Percentiles rank a stretch among this genome's conserved stretches.
Conservation (phyloP, 148 eudicot genomes). For the Heliamphora exappendiculata region DNA sequence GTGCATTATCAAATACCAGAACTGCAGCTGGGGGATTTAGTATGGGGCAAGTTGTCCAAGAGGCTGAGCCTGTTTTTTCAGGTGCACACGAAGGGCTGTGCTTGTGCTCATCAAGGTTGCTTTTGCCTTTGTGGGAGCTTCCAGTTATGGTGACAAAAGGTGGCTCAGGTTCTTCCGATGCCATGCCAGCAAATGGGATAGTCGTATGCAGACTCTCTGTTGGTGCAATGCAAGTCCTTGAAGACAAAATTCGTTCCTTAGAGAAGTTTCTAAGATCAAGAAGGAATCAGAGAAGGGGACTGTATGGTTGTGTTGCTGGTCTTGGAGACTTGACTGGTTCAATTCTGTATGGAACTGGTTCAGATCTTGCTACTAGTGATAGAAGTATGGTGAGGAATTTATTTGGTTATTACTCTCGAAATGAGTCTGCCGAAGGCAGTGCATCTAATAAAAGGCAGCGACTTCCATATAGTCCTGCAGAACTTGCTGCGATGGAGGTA, state of each 20-base stretch:
- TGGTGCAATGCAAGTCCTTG: conserved; percentile 81
- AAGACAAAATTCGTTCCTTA: conserved; percentile 78
- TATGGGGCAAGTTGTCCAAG: conserved; percentile 99
- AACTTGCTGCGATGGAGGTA: conserved; percentile 95
- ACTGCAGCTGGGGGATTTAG: conserved; percentile 87
- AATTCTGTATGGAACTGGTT: conserved; percentile 58
- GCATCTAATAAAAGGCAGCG: conserved; percentile 78
- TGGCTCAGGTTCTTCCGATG: conserved; percentile 42
- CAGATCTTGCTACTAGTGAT: conserved; percentile 61
- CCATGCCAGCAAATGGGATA: conserved; percentile 36
- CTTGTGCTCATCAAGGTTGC: conserved; percentile 89
- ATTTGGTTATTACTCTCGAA: conserved; percentile 64
- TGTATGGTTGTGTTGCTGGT: conserved; percentile 88
- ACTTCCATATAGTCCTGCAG: conserved; percentile 77
- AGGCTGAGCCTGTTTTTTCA: conserved; percentile 92
- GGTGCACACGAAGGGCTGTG: conserved; percentile 97
- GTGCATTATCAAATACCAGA: conserved; percentile 70
- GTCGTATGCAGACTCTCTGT: conserved; percentile 69
- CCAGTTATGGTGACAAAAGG: conserved; percentile 59
- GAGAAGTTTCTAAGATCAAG: conserved; percentile 81
- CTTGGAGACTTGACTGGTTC: conserved; percentile 92
- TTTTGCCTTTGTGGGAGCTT: conserved; percentile 92
- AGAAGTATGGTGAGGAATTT: conserved; percentile 61
- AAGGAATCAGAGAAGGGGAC: conserved; percentile 87
- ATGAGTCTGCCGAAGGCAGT: conserved; percentile 55